Evolutionary conservation across 371 early-diverging fungal species (phyloP), one percentile per base, ranked within the genome.

Genomic region (Choanephora cucurbitarum): DNA sequence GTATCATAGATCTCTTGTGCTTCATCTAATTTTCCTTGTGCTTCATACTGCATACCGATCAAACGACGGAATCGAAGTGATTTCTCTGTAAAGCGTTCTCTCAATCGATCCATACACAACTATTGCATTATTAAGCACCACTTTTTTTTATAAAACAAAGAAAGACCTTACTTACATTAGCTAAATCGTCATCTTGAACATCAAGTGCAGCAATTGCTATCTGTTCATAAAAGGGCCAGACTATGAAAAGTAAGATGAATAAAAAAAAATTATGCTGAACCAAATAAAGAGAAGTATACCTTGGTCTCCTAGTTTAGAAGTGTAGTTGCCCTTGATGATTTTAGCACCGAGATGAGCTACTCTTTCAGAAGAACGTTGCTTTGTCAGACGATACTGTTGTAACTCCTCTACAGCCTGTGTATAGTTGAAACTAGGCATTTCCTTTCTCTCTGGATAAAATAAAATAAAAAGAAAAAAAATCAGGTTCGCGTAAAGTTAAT

Each of bases 161-260:
- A n/a, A n/a, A n/a, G n/a, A n/a, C 10, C 19, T n/a, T 15, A 53
- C 68, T 52, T 81, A 87, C 86, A 45, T 82, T 64, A 22, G 94
- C 92, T 17, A 85, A 62, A 5, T 55, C 66, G 5, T 84, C 62
- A 55, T 91, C 82, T 22, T 89, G 86, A 22, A 86, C 69, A 70
- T 96, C 95, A 31, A 94, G 70, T 1, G 90, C 86, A 3, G 94
- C 91, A 28, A 89, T 67, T 49, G 88, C 77, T 5, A 90, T 71
- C 72, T 95, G 95, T 70, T 95, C 95, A 62, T 84, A 84, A 28
- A 91, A 70, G 1, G 89, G 76, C 90, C 91, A 92, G 4, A 78
- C 91, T 90, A 67, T 31, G 6, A 14, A 37, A 18, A 5, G 22
- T 22, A 9, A 24, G 28, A 33, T 43, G n/a, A 39, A 13, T 39